Evolutionary conservation across 2,329 filamentous ascomycete species (phyloP), one percentile per base, ranked within the genome.

Genomic region (Colletotrichum agaves): DNA sequence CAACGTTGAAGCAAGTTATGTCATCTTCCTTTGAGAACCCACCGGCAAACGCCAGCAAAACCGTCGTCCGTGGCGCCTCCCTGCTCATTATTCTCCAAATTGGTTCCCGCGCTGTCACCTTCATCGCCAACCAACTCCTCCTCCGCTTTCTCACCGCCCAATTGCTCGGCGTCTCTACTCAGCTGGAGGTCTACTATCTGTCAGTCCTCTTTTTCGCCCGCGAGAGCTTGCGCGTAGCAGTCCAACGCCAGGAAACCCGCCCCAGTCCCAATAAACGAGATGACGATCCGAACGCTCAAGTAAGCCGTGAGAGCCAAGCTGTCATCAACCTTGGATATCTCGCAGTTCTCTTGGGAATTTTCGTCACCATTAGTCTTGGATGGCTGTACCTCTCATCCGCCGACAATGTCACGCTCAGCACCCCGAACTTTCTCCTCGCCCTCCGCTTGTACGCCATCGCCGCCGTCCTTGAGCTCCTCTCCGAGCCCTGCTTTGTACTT

Each of bases 171-270:
- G 85, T 97, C 5, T 91, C 94, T 2, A 91, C 94, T 0, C 96
- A 98, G 78, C 86, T 99, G 3, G 96, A 99, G 74, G 89, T 98
- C 1, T 98, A 94, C 78, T 94, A 95, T 67, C 91, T 97, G 49
- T 93, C 94, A 0, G 90, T 97, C n/a, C 85, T 99, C 0, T 98
- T 97, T 79, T 98, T 99, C 75, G 92, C 96, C 0, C 88, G 96
- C 43, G 96, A 99, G 80, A 95, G 92, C 74, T 82, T 98, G 55
- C 91, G 96, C 15, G 91, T 97, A n/a, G 94, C 95, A 27, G 88
- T 97, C 39, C 95, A 98, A 79, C 87, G 96, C 58, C 92, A 94
- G 72, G 60, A 71, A 55, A 62, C 64, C 44, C 39, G 43, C 52
- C 47, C 47, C 47, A 41, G 17, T 3, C 12, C 53, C 31, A 58